Percentiles rank a stretch among this genome's conserved stretches.
phyloP scores from a whole-genome alignment of 192 early-diverging fungal species.

The Coemansia reversa region DNA sequence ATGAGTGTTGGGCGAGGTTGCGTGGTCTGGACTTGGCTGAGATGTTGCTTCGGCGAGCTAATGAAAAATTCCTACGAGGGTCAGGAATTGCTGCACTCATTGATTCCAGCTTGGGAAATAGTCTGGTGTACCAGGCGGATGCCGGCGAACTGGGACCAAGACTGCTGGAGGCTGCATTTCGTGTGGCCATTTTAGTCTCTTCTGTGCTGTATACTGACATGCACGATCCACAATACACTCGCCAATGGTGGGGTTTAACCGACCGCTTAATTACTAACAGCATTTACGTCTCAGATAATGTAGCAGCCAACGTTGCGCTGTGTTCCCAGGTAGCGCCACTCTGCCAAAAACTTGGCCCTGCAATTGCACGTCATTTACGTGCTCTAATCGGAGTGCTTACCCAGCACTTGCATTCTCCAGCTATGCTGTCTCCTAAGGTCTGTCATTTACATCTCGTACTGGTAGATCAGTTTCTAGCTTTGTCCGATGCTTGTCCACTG shows the following conservation, averaged over 20 bases:
- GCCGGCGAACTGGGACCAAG: constrained; percentile 5
- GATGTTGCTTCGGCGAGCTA: constrained; percentile 5
- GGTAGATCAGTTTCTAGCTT: constrained; percentile 19
- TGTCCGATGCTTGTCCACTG: constrained; percentile 21
- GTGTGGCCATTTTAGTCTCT: constrained; percentile 3
- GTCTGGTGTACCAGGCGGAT: constrained; percentile 30
- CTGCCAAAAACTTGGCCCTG: constrained; percentile 24
- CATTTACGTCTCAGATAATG: constrained; percentile 32
- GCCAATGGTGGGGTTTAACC: constrained; percentile 27
- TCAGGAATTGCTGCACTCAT: constrained; percentile 39
- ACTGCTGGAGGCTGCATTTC: constrained; percentile 23
- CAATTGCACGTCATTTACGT: constrained; percentile 30
- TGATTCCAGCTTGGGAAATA: constrained; percentile 15
- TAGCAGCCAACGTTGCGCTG: constrained; percentile 17
- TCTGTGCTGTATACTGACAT: constrained; percentile 7
- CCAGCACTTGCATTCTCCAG: constrained; percentile 21
- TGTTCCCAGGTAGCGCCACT: constrained; percentile 15
- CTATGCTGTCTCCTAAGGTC: constrained; percentile 8
- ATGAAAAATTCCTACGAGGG: constrained; percentile 26
- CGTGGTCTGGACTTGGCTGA: constrained; percentile 23
- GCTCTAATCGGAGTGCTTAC: constrained; percentile 32
- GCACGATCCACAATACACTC: constrained; percentile 12
- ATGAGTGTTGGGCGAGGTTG: constrained; percentile 22
- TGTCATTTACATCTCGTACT: constrained; percentile 21
- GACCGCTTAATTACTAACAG: constrained; percentile 28